Evolutionary conservation across 495 filamentous ascomycete genomes (phyloP).

Genomic region (Bathelium albidoporum): DNA sequence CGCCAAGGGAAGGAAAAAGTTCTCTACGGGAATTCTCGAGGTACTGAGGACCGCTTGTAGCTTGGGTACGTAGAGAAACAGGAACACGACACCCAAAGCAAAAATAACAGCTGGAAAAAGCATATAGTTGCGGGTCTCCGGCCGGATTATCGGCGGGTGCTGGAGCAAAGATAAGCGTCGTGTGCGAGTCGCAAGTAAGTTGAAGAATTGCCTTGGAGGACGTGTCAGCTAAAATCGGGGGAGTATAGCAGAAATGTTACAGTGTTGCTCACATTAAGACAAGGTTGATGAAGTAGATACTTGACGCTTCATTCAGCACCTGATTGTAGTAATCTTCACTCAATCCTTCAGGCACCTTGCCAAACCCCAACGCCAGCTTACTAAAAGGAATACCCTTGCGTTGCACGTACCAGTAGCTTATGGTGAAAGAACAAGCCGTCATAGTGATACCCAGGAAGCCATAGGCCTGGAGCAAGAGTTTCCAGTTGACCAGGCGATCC

Average conservation of each 20-base stretch:
- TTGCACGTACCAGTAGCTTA: conserved; percentile 49
- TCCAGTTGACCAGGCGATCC: conserved; percentile 38
- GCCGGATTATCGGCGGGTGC: conserved; percentile 50
- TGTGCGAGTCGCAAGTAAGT: conserved; percentile 53
- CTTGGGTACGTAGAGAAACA: conserved; percentile 52
- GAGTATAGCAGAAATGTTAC: too few species aligned
- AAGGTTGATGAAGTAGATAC: conserved; percentile 64
- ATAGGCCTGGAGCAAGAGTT: conserved; percentile 43
- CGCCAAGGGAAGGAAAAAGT: conserved; percentile 56
- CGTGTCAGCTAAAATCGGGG: not conserved
- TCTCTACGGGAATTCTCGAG: conserved; percentile 46
- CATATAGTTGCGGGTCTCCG: conserved; percentile 46
- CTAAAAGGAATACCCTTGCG: conserved; percentile 47
- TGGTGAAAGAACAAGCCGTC: conserved; percentile 37
- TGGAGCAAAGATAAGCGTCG: conserved; percentile 56
- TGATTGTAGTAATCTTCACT: conserved; percentile 38
- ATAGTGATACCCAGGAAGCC: conserved; percentile 43
- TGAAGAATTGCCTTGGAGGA: conserved; percentile 51
- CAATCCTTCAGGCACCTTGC: conserved; percentile 35
- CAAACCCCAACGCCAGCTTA: conserved; percentile 51
- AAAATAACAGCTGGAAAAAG: conserved; percentile 57
- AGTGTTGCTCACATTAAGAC: conserved; percentile 54
- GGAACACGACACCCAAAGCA: conserved; percentile 49
- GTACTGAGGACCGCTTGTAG: conserved; percentile 46
- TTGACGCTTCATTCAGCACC: conserved; percentile 47